phyloP scores from a whole-genome alignment of 2,329 filamentous ascomycete species.

The Alternaria dauci region DNA sequence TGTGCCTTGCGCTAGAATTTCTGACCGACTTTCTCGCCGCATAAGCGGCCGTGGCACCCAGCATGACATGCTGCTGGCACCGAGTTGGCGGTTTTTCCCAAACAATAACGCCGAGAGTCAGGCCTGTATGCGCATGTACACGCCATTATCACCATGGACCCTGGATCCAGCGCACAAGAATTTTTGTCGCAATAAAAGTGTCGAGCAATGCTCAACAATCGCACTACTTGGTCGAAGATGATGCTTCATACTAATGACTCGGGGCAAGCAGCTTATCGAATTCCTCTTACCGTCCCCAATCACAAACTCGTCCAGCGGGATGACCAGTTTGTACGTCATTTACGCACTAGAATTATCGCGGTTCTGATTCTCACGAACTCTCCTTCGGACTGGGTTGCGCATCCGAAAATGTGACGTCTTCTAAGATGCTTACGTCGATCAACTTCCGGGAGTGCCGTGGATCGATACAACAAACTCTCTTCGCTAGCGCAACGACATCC shows the following conservation, averaged over 20 bases:
- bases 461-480: not conserved
- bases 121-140: not conserved
- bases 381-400: not conserved
- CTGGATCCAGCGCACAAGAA: not conserved
- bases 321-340: not conserved
- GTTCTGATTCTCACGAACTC: not conserved
- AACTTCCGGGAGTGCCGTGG: not conserved
- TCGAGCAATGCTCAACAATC: not conserved
- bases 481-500: not conserved
- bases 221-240: not conserved
- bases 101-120: slow-evolving; percentile 2
- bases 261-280: not conserved
- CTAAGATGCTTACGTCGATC: not conserved
- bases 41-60: slow-evolving; percentile 9
- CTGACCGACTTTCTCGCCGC: slow-evolving; percentile 6
- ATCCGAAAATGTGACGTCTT: not conserved
- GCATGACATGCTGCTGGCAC: slow-evolving; percentile 9
- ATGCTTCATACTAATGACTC: not conserved
- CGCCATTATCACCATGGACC: slow-evolving; percentile 4
- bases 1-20: slow-evolving; percentile 12
- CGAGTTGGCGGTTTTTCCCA: slow-evolving; percentile 6
- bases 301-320: not conserved
- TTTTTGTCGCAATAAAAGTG: not conserved
- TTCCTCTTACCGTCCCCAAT: not conserved
- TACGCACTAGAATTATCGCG: not conserved